Evolutionary conservation across 1,139 yeast genomes (phyloP).

Genomic region (Geotrichum aggregatum): DNA sequence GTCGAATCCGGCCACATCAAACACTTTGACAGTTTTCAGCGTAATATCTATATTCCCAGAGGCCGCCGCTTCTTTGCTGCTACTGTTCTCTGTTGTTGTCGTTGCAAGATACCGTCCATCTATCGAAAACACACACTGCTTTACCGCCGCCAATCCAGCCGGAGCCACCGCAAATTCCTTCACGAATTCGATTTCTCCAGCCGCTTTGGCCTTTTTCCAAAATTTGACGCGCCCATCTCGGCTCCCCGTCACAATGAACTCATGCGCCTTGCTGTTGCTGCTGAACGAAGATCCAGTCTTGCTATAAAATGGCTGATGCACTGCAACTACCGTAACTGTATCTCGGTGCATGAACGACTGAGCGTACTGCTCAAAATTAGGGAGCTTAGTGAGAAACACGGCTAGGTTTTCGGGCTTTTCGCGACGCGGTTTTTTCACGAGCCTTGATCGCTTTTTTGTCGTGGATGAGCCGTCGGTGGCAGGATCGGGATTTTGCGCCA

Average conservation of each 20-base stretch:
- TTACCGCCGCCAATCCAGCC: constrained; percentile 38
- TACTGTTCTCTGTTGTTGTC: constrained; percentile 27
- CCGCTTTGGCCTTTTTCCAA: constrained; percentile 36
- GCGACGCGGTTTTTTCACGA: constrained; percentile 6
- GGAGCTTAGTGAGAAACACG: constrained; percentile 26
- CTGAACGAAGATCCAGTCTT: background rate
- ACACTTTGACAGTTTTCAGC: constrained; percentile 36
- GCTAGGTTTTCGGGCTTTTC: constrained; percentile 15
- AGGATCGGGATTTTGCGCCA: background rate
- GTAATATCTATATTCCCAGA: background rate
- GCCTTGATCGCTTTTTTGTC: background rate
- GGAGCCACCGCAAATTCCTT: constrained; percentile 35
- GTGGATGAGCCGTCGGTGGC: background rate
- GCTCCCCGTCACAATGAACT: constrained; percentile 41
- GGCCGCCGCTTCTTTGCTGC: background rate
- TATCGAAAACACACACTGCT: constrained; percentile 27
- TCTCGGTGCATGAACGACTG: constrained; percentile 37
- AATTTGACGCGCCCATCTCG: constrained; percentile 44
- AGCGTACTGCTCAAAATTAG: constrained; percentile 30
- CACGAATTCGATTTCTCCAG: constrained; percentile 39
- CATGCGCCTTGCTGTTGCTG: constrained; percentile 14
- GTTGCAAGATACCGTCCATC: constrained; percentile 38
- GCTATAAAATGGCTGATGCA: constrained; percentile 22
- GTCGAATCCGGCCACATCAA: constrained; percentile 43
- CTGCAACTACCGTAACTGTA: constrained; percentile 25